Base-by-base conservation (phyloP, 495 filamentous ascomycete species). In the Lichenothelia convexa region DNA sequence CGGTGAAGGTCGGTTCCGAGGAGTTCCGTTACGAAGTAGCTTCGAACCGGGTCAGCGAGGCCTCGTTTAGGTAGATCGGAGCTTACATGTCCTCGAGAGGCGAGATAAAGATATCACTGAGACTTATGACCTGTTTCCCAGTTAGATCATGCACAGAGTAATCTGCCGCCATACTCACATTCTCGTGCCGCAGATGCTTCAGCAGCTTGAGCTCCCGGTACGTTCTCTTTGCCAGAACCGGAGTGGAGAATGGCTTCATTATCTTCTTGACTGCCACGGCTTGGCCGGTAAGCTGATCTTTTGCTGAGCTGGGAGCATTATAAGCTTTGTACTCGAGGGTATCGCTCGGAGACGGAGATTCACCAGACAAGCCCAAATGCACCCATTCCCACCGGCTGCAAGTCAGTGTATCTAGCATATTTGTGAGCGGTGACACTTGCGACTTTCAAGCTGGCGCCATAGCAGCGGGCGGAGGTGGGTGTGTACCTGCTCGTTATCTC, bases 231-330 rank as follows among this genome's bases (percentile, higher is more conserved):
- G 89, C 89, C 27, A 97, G 62, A 30, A 97, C 89, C 4, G 89
- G 89, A 8, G 89, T 97, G 66, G 84, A 93, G 63, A 97, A 97
- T 5, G 89, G 89, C 67, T 97, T 97, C 91, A 97, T 95, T 52
- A 97, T 97, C 68, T 97, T 97, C 72, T 97, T 97, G 48, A 97
- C 84, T 21, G 89, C 89, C 40, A 97, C 89, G 52, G 81, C 81
- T 54, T 93, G 83, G 48, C 66, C 75, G 35, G 91, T 95, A 55
- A 97, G 83, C 67, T 94, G 83, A 56, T 97, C 89, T 61, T 79
- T 87, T 40, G 89, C 89, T 31, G 89, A 93, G 60, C 89, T 97
- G 53, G 45, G 33, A 22, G 30, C 1, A 13, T 29, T 29, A 29
- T 9, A 29, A 9, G 24, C 9, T 29, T 29, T 13, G 24, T 1